phyloP scores from a whole-genome alignment of 2,329 filamentous ascomycete genomes.

The Aspergillus fijiensis region DNA sequence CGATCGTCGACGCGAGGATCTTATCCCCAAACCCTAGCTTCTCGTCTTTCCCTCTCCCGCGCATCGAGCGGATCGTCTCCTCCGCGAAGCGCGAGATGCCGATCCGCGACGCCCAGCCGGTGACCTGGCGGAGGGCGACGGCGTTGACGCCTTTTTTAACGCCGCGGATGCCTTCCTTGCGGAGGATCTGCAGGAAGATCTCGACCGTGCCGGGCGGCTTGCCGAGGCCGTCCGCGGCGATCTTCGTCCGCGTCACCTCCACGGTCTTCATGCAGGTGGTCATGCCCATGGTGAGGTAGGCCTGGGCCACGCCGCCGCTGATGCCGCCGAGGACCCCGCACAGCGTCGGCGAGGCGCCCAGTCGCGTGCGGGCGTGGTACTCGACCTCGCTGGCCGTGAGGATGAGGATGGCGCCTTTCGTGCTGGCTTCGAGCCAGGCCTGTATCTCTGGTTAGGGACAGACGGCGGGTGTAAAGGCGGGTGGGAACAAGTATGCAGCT shows the following conservation, averaged over 20 bases:
- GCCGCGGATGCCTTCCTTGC: conserved; percentile 8
- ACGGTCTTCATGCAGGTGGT: conserved; percentile 99
- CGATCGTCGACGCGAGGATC: conserved; percentile 19
- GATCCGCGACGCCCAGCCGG: conserved; percentile 19
- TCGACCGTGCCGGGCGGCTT: background rate
- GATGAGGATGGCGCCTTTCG: conserved; percentile 94
- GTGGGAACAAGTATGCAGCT: no score
- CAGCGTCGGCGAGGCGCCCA: conserved; percentile 1
- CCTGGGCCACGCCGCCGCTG: conserved; percentile 87
- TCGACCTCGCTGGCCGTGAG: conserved; percentile 96
- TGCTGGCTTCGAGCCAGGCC: conserved; percentile 97
- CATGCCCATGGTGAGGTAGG: conserved; percentile 98
- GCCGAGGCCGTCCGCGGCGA: conserved; percentile 43
- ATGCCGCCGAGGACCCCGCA: conserved; percentile 65
- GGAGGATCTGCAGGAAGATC: conserved; percentile 6
- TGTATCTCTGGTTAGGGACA: background rate
- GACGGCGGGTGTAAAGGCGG: no score
- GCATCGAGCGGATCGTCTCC: conserved; percentile 21
- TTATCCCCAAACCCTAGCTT: background rate
- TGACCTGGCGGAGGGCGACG: conserved; percentile 18
- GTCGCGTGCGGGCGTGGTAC: conserved; percentile 69
- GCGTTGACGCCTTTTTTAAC: conserved; percentile 19
- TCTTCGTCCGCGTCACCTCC: conserved; percentile 95
- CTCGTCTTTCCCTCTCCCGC: conserved; percentile 7
- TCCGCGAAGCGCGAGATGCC: conserved; percentile 24